Evolutionary conservation across 768 basidiomycete species (phyloP).

Genomic region (Hortiboletus campestris): DNA sequence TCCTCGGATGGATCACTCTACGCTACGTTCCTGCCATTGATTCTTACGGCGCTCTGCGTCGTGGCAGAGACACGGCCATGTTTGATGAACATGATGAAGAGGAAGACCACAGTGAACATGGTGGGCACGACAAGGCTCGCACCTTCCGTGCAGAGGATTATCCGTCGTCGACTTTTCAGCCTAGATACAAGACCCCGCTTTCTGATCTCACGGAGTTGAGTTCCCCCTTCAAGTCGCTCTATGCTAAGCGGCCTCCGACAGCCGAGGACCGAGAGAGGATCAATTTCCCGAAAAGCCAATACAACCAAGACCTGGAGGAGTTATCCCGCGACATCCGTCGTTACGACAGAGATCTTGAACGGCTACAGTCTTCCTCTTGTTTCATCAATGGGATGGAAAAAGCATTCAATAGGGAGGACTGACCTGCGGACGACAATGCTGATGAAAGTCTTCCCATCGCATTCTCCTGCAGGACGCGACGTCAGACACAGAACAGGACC

Average conservation of each 20-base stretch:
- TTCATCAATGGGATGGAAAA: no score
- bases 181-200: not conserved
- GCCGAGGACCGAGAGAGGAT: not conserved
- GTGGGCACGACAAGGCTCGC: no score
- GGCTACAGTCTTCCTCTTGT: no score
- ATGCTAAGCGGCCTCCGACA: not conserved
- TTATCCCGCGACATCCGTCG: no score
- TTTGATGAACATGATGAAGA: no score
- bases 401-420: not conserved
- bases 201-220: not conserved
- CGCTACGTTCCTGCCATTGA: not conserved
- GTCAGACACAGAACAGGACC: no score
- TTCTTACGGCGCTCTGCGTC: no score
- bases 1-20: not conserved
- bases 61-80: no score
- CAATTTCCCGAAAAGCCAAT: not conserved
- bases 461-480: not conserved
- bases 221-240: not conserved
- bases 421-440: not conserved
- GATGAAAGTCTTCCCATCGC: not conserved
- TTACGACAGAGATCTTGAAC: no score
- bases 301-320: no score
- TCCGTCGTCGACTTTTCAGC: not conserved
- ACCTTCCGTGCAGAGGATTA: not conserved
- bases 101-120: no score